These are phyloP conservation scores for Leccinum fibrillosum DNA, from an alignment of 768 basidiomycete genomes.

Conservation along the genomic window DNA sequence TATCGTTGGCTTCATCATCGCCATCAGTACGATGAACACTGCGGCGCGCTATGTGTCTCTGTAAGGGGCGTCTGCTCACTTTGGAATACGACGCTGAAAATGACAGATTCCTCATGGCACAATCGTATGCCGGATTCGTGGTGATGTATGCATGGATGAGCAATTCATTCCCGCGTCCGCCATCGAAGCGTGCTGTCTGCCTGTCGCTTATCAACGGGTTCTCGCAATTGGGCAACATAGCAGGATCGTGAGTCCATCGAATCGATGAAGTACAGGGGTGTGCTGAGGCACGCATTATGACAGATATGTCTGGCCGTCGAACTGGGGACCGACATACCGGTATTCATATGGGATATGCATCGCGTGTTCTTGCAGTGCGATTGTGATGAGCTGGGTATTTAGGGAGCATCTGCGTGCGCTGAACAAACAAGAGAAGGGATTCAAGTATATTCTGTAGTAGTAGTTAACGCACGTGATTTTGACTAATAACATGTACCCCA, in stretches of 20 bases:
- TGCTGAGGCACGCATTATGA: constrained; percentile 1
- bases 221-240: constrained; percentile 80
- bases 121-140: constrained; percentile 70
- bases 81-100: constrained; percentile 5
- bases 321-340: constrained; percentile 71
- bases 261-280: not conserved
- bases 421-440: constrained; percentile 37
- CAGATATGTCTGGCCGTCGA: constrained; percentile 63
- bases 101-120: constrained; percentile 70
- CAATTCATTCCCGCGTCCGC: constrained; percentile 67
- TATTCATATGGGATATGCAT: constrained; percentile 75
- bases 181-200: constrained; percentile 81
- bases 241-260: constrained; percentile 64
- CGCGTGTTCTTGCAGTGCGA: constrained; percentile 47
- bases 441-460: constrained; percentile 47
- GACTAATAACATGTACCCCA: not conserved
- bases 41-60: constrained; percentile 63
- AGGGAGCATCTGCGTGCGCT: constrained; percentile 40
- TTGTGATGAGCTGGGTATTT: constrained; percentile 50
- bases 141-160: constrained; percentile 54
- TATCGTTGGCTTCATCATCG: constrained; percentile 65
- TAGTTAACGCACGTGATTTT: constrained; percentile 5
- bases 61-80: constrained; percentile 34
- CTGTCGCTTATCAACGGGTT: constrained; percentile 80
- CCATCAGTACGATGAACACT: constrained; percentile 61